Evolutionary conservation across 768 basidiomycete genomes (phyloP), one percentile per base, ranked within the genome.

Genomic region (Boletales sp.): DNA sequence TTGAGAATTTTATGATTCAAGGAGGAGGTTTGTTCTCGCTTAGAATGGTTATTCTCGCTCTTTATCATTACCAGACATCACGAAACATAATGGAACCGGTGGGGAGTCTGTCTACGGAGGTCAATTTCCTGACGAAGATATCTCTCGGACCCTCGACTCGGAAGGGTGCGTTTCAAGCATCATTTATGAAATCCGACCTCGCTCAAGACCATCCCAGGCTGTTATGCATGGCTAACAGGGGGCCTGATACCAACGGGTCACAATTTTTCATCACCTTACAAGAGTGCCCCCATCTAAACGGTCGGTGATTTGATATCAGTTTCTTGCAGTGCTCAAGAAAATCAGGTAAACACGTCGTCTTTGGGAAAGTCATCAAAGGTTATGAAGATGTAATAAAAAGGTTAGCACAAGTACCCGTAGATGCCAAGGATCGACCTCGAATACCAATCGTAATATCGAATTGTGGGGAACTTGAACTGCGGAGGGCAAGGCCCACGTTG

Each of bases 181-280:
- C 8, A 19, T 45, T 46, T 40, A 10, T 49, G n/a, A 5, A 10
- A 15, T 6, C 14, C 5, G 12, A 7, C 36, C 21, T 34, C 14
- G 15, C 19, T 36, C 38, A 15, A 5, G 34, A 13, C 15, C 34
- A 14, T 21, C 40, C n/a, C 57, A 84, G 82, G 12, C 70, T 94
- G 25, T 72, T 95, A 11, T 90, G 89, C 59, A 95, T 94, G 93
- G 92, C 92, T 10, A 95, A 95, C 66, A 79, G 80, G 55, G 88
- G 88, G 3, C 83, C 86, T 1, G 74, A 87, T 67, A 94, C 92
- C 33, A 94, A 94, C 56, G 83, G 85, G 34, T 88, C 86, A 1
- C 92, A 94, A 56, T 94, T 87, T 63, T 94, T 94, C 63, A 74
- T 94, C 54, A 91, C 92, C 18, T 75, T 94, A 11, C 75, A 79